Conservation (phyloP, 129 eudicot genomes). For the Artemisia argyi region DNA sequence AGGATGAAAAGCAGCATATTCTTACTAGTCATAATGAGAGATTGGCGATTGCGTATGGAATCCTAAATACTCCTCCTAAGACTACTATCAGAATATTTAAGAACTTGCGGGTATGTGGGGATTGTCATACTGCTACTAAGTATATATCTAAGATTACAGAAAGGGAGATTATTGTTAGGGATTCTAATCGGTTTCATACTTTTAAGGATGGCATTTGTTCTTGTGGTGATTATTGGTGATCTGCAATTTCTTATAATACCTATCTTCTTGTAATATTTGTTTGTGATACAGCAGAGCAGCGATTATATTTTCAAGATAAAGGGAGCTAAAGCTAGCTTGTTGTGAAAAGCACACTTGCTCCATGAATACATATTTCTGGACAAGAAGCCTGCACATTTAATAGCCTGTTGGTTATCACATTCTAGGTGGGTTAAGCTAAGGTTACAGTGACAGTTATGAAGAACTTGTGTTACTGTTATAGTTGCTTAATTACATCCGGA, state of each 20-base stretch:
- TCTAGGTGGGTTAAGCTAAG: background rate
- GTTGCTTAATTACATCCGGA: background rate
- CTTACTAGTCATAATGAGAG: slow-evolving; percentile 84
- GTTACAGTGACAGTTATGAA: background rate
- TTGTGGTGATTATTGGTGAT: slow-evolving; percentile 88
- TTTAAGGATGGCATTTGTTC: slow-evolving; percentile 85
- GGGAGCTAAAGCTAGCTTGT: background rate
- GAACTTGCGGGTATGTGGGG: slow-evolving; percentile 91
- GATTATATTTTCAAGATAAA: too few relatives aligned
- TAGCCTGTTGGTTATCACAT: background rate
- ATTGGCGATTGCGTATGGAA: slow-evolving; percentile 79
- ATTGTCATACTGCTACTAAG: slow-evolving; percentile 81
- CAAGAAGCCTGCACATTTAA: background rate
- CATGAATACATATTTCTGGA: background rate
- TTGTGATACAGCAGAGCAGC: background rate
- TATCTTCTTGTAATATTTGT: slow-evolving; percentile 3
- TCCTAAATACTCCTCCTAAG: slow-evolving; percentile 65
- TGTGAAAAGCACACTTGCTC: background rate
- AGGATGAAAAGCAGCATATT: slow-evolving; percentile 81
- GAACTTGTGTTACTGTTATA: background rate
- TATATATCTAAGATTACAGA: slow-evolving; percentile 61
- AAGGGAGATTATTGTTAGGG: slow-evolving; percentile 86
- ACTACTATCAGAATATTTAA: slow-evolving; percentile 64
- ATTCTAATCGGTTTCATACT: slow-evolving; percentile 88
- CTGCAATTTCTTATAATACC: background rate